Percentiles rank a stretch among this genome's conserved stretches.
Evolutionary conservation across 2,329 filamentous ascomycete genomes (phyloP).

Genomic region (Cytospora leucostoma): DNA sequence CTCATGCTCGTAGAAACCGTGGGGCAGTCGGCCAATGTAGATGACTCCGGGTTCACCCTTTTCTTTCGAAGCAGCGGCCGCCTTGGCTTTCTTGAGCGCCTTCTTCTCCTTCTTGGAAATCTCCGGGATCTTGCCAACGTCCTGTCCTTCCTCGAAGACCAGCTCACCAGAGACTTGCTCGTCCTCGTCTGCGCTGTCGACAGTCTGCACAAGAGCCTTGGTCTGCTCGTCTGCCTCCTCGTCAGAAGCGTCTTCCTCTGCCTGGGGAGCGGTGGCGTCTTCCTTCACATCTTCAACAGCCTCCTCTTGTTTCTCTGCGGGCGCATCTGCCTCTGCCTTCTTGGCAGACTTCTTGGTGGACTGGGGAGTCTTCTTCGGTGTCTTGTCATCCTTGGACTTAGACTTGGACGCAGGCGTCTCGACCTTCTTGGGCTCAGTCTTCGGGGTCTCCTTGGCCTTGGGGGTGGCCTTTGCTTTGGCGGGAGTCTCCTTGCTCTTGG

Average conservation of each 20-base stretch:
- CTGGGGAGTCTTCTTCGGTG: constrained; percentile 14
- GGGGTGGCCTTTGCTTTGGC: constrained; percentile 1
- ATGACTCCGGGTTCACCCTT: constrained; percentile 71
- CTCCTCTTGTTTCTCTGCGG: constrained; percentile 44
- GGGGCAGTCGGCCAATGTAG: constrained; percentile 87
- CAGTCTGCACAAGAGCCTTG: constrained; percentile 24
- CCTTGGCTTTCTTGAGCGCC: constrained; percentile 24
- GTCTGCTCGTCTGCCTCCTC: constrained; percentile 28
- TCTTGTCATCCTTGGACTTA: constrained; percentile 16
- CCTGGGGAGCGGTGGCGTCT: constrained; percentile 1
- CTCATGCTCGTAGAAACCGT: constrained; percentile 91
- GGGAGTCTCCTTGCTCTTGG: constrained; percentile 11
- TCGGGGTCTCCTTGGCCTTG: constrained; percentile 10
- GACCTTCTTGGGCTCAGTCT: constrained; percentile 1
- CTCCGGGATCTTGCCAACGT: constrained; percentile 54
- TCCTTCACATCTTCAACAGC: constrained; percentile 33
- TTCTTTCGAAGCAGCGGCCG: constrained; percentile 25
- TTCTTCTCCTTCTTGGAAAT: constrained; percentile 46
- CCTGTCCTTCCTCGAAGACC: constrained; percentile 50
- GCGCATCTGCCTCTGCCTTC: constrained; percentile 33
- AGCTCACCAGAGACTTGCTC: constrained; percentile 22
- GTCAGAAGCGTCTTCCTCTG: constrained; percentile 19
- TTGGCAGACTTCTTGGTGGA: constrained; percentile 19
- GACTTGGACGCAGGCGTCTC: constrained; percentile 15
- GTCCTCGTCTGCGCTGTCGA: constrained; percentile 28